These are phyloP conservation scores for Micractinium conductrix DNA, from an alignment of 139 green algal genomes.

Conservation along the genomic window DNA sequence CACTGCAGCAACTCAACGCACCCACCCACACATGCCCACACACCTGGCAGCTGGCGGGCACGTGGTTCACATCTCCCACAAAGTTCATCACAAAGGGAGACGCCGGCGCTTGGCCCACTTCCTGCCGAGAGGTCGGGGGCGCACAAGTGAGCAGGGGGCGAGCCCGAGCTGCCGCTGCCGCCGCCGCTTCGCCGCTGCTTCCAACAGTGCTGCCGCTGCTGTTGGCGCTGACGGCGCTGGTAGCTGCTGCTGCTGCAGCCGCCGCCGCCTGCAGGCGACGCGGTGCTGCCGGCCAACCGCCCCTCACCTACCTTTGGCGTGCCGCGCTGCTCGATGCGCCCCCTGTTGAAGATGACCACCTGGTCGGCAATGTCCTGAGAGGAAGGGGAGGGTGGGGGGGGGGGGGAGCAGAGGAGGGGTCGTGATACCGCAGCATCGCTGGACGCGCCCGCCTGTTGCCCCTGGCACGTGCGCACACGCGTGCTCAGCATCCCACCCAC, in stretches of 20 bases:
- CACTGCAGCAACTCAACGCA: background rate
- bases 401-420: background rate
- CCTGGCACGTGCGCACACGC: too few relatives aligned
- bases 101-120: conserved; percentile 47
- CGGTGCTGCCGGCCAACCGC: too few relatives aligned
- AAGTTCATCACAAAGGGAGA: conserved; percentile 91
- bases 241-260: too few relatives aligned
- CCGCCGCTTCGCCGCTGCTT: too few relatives aligned
- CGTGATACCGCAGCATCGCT: too few relatives aligned
- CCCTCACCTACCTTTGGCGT: conserved; percentile 54
- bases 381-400: background rate
- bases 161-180: too few relatives aligned
- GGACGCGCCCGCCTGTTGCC: too few relatives aligned
- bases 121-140: background rate
- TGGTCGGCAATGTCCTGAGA: conserved; percentile 78
- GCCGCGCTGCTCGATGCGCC: conserved; percentile 72
- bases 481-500: too few relatives aligned
- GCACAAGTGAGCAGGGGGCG: too few relatives aligned
- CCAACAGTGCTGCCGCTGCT: too few relatives aligned
- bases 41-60: conserved; percentile 65
- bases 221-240: conserved; percentile 33
- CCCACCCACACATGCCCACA: too few relatives aligned
- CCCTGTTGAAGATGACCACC: conserved; percentile 71
- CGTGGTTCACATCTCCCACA: conserved; percentile 71
- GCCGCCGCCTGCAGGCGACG: too few relatives aligned